Conservation (phyloP, 139 green algal species). For the Auxenochlorella pyrenoidosa region DNA sequence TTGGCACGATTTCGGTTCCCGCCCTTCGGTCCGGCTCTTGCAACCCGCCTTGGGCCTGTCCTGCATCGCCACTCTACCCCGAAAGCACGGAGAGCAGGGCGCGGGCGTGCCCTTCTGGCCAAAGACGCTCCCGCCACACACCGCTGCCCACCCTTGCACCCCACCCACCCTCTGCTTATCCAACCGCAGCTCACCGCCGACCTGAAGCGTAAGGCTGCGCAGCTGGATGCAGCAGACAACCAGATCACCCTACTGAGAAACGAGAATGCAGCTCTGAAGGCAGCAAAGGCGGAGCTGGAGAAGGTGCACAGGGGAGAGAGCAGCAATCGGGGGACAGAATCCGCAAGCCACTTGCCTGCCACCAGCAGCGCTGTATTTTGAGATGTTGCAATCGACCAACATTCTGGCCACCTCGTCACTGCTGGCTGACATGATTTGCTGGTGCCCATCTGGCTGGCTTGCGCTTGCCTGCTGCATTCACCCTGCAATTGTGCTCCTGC, state of each 20-base stretch:
- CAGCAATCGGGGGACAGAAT: neutral
- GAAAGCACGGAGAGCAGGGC: no score
- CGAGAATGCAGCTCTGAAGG: neutral
- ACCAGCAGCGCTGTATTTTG: no score
- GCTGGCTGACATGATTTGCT: no score
- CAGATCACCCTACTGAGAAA: neutral
- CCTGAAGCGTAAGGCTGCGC: conserved; percentile 25
- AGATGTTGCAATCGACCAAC: neutral
- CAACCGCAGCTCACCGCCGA: conserved; percentile 8
- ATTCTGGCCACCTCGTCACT: no score
- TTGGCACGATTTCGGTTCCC: neutral
- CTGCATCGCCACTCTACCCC: no score
- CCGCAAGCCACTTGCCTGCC: neutral
- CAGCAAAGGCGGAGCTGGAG: neutral
- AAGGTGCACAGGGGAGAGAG: neutral
- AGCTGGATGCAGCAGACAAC: conserved; percentile 29
- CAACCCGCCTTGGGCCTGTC: no score
- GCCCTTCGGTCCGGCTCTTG: no score
- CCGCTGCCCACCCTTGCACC: neutral
- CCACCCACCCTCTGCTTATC: neutral
- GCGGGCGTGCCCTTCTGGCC: neutral
- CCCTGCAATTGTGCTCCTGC: neutral
- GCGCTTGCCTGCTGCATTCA: neutral
- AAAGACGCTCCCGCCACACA: neutral
- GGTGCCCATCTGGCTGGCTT: no score